Conservation (phyloP, 352 stramenopile genomes). For the Phytophthora palmivora region DNA sequence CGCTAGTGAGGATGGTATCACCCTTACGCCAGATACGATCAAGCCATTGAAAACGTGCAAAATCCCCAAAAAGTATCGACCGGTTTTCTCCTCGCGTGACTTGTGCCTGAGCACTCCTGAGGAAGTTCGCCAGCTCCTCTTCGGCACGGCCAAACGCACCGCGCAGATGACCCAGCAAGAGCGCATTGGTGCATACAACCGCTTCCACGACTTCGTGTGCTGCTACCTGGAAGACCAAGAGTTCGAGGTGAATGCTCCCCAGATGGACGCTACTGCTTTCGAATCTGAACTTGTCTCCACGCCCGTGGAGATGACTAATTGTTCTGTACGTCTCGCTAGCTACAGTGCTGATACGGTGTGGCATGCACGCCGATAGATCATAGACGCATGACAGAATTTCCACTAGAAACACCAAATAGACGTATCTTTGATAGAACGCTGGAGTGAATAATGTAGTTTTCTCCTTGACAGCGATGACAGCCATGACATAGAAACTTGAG, state of each 20-base stretch:
- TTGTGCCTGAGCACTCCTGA: conserved; percentile 25
- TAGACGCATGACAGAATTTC: no score
- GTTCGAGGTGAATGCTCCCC: conserved; percentile 32
- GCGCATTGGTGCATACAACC: conserved; percentile 31
- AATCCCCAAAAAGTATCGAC: conserved; percentile 30
- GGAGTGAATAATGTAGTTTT: no score
- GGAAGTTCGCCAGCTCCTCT: conserved; percentile 29
- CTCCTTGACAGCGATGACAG: no score
- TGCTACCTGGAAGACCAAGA: conserved; percentile 34
- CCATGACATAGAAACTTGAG: no score
- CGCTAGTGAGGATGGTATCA: neutral
- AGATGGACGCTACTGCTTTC: conserved; percentile 15
- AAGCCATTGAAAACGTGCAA: conserved; percentile 12
- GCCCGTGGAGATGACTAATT: conserved; percentile 30
- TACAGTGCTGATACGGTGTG: conserved; percentile 24
- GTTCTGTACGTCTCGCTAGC: conserved; percentile 20
- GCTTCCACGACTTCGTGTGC: conserved; percentile 38
- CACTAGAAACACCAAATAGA: no score
- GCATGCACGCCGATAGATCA: conserved; percentile 9
- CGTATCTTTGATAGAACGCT: no score
- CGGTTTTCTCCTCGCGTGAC: conserved; percentile 29
- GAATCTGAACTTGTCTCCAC: conserved; percentile 20
- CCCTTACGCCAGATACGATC: conserved; percentile 14
- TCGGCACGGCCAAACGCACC: conserved; percentile 26
- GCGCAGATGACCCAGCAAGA: conserved; percentile 20